These are phyloP conservation scores for Ocimum tenuiflorum DNA, from an alignment of 257 asterid species.

Conservation along the genomic window DNA sequence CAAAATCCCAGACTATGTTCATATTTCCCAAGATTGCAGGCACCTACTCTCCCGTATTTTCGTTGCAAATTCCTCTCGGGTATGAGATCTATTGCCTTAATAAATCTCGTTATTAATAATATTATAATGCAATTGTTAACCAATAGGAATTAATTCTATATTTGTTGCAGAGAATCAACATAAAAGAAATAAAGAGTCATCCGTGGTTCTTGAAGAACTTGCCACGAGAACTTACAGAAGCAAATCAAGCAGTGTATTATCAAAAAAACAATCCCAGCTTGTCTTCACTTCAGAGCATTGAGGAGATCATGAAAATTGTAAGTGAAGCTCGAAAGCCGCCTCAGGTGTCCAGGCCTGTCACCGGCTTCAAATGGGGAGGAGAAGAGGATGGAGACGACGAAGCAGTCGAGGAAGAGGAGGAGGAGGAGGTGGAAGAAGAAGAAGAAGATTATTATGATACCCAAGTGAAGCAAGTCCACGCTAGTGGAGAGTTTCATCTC, in stretches of 20 bases:
- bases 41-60: constrained; percentile 53
- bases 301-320: constrained; percentile 72
- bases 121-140: background rate
- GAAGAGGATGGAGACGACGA: constrained; percentile 33
- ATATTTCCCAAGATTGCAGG: constrained; percentile 58
- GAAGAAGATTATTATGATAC: constrained; percentile 66
- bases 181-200: constrained; percentile 49
- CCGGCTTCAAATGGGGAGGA: constrained; percentile 56
- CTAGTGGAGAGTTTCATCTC: constrained; percentile 61
- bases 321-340: constrained; percentile 54
- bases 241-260: constrained; percentile 50
- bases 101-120: no score
- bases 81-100: background rate
- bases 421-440: constrained; percentile 19
- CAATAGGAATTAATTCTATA: no score
- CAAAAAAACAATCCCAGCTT: constrained; percentile 45
- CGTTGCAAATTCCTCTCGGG: constrained; percentile 40
- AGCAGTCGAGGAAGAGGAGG: constrained; percentile 17
- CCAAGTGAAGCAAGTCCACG: constrained; percentile 62
- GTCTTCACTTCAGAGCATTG: constrained; percentile 47
- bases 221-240: constrained; percentile 54
- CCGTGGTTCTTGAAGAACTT: constrained; percentile 66
- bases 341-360: constrained; percentile 22
- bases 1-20: constrained; percentile 55
- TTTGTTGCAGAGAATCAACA: constrained; percentile 40